phyloP scores from a whole-genome alignment of 768 basidiomycete genomes.

The Auriculariales sp. region DNA sequence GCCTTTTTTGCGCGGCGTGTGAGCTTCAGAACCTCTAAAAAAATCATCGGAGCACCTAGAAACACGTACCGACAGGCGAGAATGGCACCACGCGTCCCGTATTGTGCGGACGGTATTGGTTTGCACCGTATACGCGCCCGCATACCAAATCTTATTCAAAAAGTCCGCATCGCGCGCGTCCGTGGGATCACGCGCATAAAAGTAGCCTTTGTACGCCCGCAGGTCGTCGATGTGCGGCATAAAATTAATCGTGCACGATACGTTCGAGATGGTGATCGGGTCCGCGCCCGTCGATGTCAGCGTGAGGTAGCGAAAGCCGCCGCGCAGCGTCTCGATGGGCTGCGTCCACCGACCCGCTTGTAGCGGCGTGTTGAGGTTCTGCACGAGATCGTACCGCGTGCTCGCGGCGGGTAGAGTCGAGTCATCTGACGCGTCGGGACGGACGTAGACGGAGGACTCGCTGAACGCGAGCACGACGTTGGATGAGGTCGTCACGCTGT shows the following conservation, averaged over 20 bases:
- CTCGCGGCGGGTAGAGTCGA: slow-evolving; percentile 20
- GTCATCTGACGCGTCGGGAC: slow-evolving; percentile 37
- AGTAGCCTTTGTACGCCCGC: slow-evolving; percentile 7
- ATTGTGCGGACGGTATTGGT: slow-evolving; percentile 6
- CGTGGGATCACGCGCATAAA: slow-evolving; percentile 2
- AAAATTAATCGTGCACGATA: slow-evolving; percentile 3
- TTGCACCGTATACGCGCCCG: slow-evolving; percentile 8
- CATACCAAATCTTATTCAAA: slow-evolving; percentile 8
- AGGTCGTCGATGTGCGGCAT: slow-evolving; percentile 5
- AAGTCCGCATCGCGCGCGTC: slow-evolving; percentile 1
- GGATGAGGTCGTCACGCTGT: slow-evolving; percentile 17
- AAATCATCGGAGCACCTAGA: background rate
- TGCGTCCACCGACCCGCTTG: slow-evolving; percentile 3
- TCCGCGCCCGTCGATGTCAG: background rate
- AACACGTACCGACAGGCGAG: background rate
- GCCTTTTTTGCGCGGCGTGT: no score
- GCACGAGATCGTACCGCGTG: slow-evolving; percentile 30
- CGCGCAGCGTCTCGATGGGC: slow-evolving; percentile 3
- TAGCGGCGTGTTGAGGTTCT: background rate
- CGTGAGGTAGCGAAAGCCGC: slow-evolving; percentile 8
- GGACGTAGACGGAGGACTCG: slow-evolving; percentile 41
- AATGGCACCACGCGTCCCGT: slow-evolving; percentile 5
- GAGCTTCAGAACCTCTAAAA: no score
- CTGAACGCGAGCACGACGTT: slow-evolving; percentile 39
- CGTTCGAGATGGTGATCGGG: slow-evolving; percentile 3